Conservation (phyloP, 2,329 filamentous ascomycete species). For the Ascochyta viciae-villosae region DNA sequence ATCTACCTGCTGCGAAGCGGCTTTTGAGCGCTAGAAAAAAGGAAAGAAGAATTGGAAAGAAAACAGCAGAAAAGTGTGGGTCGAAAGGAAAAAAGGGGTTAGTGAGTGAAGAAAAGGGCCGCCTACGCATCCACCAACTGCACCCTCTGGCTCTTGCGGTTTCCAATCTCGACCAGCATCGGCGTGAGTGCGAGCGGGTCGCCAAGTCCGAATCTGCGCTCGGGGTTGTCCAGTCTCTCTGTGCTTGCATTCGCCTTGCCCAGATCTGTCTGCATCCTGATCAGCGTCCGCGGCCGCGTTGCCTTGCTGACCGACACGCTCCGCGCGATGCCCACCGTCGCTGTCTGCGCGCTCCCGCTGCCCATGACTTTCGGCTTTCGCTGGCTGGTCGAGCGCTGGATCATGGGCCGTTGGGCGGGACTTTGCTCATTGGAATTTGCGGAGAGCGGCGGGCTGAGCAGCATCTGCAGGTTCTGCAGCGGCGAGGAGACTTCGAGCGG, state of each 20-base stretch:
- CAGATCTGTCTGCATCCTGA: slow-evolving; percentile 20
- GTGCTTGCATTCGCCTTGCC: not conserved
- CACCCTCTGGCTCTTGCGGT: slow-evolving; percentile 46
- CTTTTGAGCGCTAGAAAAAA: slow-evolving; percentile 4
- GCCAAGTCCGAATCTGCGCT: slow-evolving; percentile 35
- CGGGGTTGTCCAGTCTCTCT: slow-evolving; percentile 24
- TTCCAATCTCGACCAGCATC: slow-evolving; percentile 46
- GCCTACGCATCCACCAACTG: slow-evolving; percentile 43
- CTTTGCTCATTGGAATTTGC: slow-evolving; percentile 11
- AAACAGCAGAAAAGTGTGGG: not conserved
- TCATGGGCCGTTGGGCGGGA: slow-evolving; percentile 19
- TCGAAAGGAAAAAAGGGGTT: not conserved
- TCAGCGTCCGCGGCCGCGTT: slow-evolving; percentile 30
- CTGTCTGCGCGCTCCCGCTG: slow-evolving; percentile 17
- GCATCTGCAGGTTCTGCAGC: slow-evolving; percentile 27
- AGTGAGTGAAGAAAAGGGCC: slow-evolving; percentile 1
- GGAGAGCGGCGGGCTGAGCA: slow-evolving; percentile 28
- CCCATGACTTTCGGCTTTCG: slow-evolving; percentile 11
- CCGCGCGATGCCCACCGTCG: slow-evolving; percentile 43
- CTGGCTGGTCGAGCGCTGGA: slow-evolving; percentile 19
- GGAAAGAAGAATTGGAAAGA: not conserved
- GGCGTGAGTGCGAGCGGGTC: slow-evolving; percentile 42
- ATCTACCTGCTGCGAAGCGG: slow-evolving; percentile 8
- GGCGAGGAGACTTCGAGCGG: slow-evolving; percentile 32
- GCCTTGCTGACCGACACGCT: slow-evolving; percentile 43